Conservation (phyloP, 129 eudicot species). For the Saussurea involucrata region DNA sequence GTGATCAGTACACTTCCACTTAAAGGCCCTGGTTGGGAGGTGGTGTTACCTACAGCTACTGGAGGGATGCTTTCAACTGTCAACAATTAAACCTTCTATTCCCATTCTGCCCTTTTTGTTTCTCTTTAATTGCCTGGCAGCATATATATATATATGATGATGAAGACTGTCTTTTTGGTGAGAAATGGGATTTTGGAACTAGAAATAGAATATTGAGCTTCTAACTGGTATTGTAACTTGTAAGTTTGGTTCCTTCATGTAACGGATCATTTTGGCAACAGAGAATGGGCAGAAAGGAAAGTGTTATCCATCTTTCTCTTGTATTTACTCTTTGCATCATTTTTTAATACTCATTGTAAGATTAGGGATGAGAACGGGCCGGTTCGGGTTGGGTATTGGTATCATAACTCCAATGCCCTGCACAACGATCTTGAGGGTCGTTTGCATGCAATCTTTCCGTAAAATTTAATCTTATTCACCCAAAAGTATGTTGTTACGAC, state of each 20-base stretch:
- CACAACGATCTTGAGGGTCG: too few species aligned
- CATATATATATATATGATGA: too few species aligned
- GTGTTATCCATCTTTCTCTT: background rate
- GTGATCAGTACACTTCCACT: constrained; percentile 47
- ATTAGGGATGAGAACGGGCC: too few species aligned
- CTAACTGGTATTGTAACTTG: background rate
- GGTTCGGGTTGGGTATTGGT: too few species aligned
- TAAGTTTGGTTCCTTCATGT: constrained; percentile 6
- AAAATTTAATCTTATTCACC: too few species aligned
- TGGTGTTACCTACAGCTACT: constrained; percentile 70
- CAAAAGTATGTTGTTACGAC: too few species aligned
- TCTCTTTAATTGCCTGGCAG: constrained; percentile 2
- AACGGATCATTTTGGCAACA: constrained; percentile 15
- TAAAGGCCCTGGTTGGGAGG: constrained; percentile 99
- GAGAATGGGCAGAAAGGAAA: constrained; percentile 16
- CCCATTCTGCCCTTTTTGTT: constrained; percentile 17
- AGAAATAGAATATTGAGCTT: background rate
- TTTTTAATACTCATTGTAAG: too few species aligned
- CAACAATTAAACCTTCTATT: constrained; percentile 44
- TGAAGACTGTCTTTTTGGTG: too few species aligned
- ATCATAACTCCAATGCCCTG: too few species aligned
- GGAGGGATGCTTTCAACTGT: constrained; percentile 96
- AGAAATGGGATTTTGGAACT: constrained; percentile 12
- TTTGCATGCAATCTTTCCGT: too few species aligned
- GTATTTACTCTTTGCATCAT: background rate